phyloP scores from a whole-genome alignment of 2,329 filamentous ascomycete genomes.

The Fusarium siculi region DNA sequence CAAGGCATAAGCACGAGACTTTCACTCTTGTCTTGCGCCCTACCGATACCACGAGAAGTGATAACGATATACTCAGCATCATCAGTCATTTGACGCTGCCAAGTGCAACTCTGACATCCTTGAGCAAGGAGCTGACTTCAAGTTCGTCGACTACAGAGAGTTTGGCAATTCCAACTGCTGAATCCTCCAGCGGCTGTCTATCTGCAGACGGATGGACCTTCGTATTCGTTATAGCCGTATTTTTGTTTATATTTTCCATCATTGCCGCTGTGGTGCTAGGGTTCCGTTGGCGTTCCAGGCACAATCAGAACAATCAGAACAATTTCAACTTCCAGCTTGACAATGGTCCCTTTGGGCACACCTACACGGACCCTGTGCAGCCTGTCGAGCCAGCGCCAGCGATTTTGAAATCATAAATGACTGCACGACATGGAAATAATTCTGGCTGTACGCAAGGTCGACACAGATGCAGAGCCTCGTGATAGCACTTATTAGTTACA shows the following conservation, averaged over 20 bases:
- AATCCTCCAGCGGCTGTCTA: not conserved
- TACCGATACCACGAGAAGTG: not conserved
- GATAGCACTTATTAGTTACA: not conserved
- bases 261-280: not conserved
- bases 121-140: not conserved
- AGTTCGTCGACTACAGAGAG: not conserved
- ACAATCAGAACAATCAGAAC: not conserved
- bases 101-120: not conserved
- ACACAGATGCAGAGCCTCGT: not conserved
- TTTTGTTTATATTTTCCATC: not conserved
- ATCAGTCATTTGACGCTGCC: not conserved
- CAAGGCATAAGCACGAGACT: not conserved
- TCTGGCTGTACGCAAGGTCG: not conserved
- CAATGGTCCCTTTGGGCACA: not conserved
- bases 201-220: not conserved
- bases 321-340: not conserved
- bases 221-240: not conserved
- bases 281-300: not conserved
- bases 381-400: not conserved
- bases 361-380: not conserved
- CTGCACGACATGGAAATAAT: not conserved
- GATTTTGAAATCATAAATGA: not conserved
- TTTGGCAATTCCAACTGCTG: not conserved
- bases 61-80: not conserved
- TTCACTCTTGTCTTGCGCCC: not conserved